These are phyloP conservation scores for Ustilago xerochloae DNA, from an alignment of 1,284 basidiomycete species.

Conservation along the genomic window DNA sequence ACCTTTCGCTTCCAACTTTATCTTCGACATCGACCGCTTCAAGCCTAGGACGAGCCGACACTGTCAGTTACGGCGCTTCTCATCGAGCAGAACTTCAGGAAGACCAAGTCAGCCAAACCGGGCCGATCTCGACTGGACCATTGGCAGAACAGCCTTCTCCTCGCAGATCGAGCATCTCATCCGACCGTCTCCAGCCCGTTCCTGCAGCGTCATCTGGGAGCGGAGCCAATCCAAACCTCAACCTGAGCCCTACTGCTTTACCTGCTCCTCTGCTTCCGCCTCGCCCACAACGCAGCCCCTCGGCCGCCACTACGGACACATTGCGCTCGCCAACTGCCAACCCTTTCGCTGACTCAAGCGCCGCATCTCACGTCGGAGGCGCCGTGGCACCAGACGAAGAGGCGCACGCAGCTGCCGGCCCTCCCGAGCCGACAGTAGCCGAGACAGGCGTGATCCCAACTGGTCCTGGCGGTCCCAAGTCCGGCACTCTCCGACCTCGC, in stretches of 20 bases:
- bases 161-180: constrained; percentile 18
- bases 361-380: neutral
- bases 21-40: constrained; percentile 14
- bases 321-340: constrained; percentile 27
- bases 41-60: constrained; percentile 40
- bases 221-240: constrained; percentile 23
- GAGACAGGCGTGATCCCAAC: constrained; percentile 50
- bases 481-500: constrained; percentile 47
- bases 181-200: constrained; percentile 19
- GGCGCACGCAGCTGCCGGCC: constrained; percentile 11
- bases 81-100: constrained; percentile 41
- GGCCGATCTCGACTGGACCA: neutral
- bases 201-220: constrained; percentile 7
- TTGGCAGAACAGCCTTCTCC: constrained; percentile 3
- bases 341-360: constrained; percentile 33
- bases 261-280: constrained; percentile 43
- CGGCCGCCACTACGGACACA: constrained; percentile 16
- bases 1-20: constrained; percentile 34
- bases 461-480: constrained; percentile 54
- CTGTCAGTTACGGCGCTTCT: constrained; percentile 38
- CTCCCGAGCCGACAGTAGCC: constrained; percentile 47
- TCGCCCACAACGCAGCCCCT: constrained; percentile 31
- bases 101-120: constrained; percentile 7
- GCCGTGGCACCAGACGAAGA: constrained; percentile 13
- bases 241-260: constrained; percentile 41